A percentile compares a stretch with the other conserved stretches of the same genome.
Evolutionary conservation across 768 basidiomycete genomes (phyloP).

Genomic region (Fomitopsis pulvina): DNA sequence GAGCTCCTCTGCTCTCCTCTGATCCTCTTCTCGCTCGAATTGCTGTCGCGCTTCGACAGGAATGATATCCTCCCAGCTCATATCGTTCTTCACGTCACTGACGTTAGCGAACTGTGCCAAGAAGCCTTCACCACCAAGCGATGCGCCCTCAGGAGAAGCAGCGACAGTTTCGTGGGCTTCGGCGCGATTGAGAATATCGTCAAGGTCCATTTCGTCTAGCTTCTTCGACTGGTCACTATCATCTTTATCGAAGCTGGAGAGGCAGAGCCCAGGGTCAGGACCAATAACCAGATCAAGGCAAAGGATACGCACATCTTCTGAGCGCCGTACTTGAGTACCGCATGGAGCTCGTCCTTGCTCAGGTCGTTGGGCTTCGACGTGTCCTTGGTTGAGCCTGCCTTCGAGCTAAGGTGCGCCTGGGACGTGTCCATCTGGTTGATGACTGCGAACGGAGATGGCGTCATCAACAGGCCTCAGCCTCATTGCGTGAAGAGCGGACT

Average conservation of each 20-base stretch:
- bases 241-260: constrained; percentile 91
- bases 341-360: constrained; percentile 94
- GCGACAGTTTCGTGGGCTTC: constrained; percentile 96
- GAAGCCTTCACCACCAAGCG: constrained; percentile 97
- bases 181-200: constrained; percentile 94
- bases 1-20: constrained; percentile 65
- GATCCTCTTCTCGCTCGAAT: constrained; percentile 76
- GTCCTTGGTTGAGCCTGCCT: constrained; percentile 58
- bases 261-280: not conserved
- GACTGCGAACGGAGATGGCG: constrained; percentile 42
- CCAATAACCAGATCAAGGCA: not conserved
- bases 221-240: constrained; percentile 89
- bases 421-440: constrained; percentile 99
- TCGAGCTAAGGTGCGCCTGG: constrained; percentile 89
- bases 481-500: constrained; percentile 30
- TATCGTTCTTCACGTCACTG: constrained; percentile 97
- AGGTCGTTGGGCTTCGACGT: constrained; percentile 72
- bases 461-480: not conserved
- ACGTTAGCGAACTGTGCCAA: constrained; percentile 91
- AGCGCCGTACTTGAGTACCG: constrained; percentile 97
- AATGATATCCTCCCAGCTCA: constrained; percentile 99
- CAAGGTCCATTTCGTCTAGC: constrained; percentile 98
- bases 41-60: constrained; percentile 85
- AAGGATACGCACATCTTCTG: constrained; percentile 76
- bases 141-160: constrained; percentile 75